These are phyloP conservation scores for Selaginella tamariscina DNA, from an alignment of 75 land plant species.

Conservation along the genomic window DNA sequence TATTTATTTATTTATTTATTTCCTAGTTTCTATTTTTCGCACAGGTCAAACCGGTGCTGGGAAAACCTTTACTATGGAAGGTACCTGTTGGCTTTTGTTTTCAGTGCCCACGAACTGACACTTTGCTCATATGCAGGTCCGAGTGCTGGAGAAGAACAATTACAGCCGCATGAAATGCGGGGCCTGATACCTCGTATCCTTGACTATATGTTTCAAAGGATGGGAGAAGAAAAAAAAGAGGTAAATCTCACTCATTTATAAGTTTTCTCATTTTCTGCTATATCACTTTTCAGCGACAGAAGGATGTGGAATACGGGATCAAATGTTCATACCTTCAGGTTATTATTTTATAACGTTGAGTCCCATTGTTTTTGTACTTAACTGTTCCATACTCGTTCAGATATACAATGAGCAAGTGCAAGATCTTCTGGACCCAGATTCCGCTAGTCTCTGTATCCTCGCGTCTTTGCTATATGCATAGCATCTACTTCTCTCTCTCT, in stretches of 20 bases:
- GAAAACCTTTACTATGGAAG: slow-evolving; percentile 25
- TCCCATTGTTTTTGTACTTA: background rate
- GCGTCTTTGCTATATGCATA: background rate
- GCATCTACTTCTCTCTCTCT: too few species aligned
- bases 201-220: slow-evolving; percentile 18
- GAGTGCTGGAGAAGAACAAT: background rate
- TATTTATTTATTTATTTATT: background rate
- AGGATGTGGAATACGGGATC: slow-evolving; percentile 15
- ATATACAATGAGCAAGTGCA: slow-evolving; percentile 24
- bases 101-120: background rate
- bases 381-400: slow-evolving; percentile 13
- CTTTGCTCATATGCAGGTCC: background rate
- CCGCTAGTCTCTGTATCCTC: slow-evolving; percentile 20
- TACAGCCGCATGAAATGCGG: slow-evolving; percentile 8
- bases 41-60: slow-evolving; percentile 26
- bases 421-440: slow-evolving; percentile 18
- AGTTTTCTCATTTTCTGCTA: background rate
- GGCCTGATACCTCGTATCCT: slow-evolving; percentile 22
- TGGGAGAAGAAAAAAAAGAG: slow-evolving; percentile 15
- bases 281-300: background rate
- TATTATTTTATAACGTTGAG: background rate
- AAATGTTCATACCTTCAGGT: slow-evolving; percentile 22
- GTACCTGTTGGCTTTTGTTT: slow-evolving; percentile 4
- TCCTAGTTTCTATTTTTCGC: background rate
- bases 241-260: too few species aligned